Evolutionary conservation across 768 basidiomycete species (phyloP).

Genomic region (Ramaria rubella): DNA sequence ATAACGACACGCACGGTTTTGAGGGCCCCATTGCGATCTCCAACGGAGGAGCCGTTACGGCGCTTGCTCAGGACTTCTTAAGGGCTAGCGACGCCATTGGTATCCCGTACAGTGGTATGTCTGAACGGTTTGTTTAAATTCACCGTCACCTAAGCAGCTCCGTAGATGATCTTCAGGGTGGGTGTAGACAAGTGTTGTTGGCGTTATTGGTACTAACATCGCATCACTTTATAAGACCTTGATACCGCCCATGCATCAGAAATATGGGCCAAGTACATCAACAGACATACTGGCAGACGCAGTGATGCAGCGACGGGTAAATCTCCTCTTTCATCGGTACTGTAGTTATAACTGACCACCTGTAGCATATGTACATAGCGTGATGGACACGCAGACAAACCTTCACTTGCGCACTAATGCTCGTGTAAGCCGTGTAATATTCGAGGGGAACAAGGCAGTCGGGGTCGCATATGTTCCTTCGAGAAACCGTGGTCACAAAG

Average conservation of each 20-base stretch:
- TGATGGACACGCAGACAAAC: slow-evolving; percentile 63
- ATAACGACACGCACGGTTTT: slow-evolving; percentile 63
- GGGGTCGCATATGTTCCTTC: slow-evolving; percentile 65
- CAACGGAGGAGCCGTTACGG: slow-evolving; percentile 58
- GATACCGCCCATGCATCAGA: slow-evolving; percentile 55
- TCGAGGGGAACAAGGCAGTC: slow-evolving; percentile 65
- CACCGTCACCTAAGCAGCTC: not conserved
- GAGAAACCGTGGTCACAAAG: slow-evolving; percentile 49
- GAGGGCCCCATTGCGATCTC: slow-evolving; percentile 70
- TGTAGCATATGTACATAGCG: slow-evolving; percentile 60
- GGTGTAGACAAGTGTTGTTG: not conserved
- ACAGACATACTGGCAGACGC: slow-evolving; percentile 63
- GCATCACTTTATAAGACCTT: slow-evolving; percentile 34
- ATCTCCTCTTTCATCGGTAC: not conserved
- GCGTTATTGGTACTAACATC: not conserved
- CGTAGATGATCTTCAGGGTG: slow-evolving; percentile 58
- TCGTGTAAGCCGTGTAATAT: slow-evolving; percentile 62
- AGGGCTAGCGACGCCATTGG: slow-evolving; percentile 55
- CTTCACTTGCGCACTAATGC: slow-evolving; percentile 61
- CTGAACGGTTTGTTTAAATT: not conserved
- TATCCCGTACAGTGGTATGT: slow-evolving; percentile 55
- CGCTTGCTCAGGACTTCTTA: slow-evolving; percentile 64
- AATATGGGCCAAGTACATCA: slow-evolving; percentile 75
- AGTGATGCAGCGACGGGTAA: slow-evolving; percentile 64
- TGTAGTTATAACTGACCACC: not conserved